phyloP scores from a whole-genome alignment of 2,329 filamentous ascomycete species.

The Herpotrichia juniperi region DNA sequence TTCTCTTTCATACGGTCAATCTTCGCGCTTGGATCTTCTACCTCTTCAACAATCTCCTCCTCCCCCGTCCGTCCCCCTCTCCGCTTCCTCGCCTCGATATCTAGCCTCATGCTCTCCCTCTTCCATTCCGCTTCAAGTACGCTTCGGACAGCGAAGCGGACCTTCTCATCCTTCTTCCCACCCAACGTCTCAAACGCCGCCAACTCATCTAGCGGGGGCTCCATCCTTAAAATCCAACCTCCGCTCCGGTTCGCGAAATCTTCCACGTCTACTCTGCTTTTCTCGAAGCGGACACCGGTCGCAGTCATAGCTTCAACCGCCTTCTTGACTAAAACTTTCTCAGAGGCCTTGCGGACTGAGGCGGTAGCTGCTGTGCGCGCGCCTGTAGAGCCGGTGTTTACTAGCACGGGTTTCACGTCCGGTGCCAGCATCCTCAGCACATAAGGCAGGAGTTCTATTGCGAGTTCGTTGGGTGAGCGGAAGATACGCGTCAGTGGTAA shows the following conservation, averaged over 20 bases:
- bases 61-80: constrained; percentile 38
- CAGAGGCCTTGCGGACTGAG: constrained; percentile 84
- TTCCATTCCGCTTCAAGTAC: constrained; percentile 90
- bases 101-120: constrained; percentile 71
- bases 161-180: constrained; percentile 68
- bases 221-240: constrained; percentile 90
- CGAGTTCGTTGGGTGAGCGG: constrained; percentile 76
- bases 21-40: constrained; percentile 26
- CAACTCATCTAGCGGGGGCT: constrained; percentile 85
- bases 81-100: constrained; percentile 69
- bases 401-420: constrained; percentile 87
- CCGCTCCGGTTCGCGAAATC: constrained; percentile 54
- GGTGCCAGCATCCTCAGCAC: constrained; percentile 83
- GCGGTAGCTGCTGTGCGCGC: constrained; percentile 64
- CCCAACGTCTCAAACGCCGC: constrained; percentile 73
- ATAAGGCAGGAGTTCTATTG: constrained; percentile 84
- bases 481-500: constrained; percentile 77
- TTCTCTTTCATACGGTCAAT: constrained; percentile 29
- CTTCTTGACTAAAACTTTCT: constrained; percentile 79
- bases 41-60: constrained; percentile 21
- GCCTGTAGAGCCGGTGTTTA: constrained; percentile 62
- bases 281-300: constrained; percentile 80
- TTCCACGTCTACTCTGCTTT: constrained; percentile 77
- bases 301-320: constrained; percentile 85
- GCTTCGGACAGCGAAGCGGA: constrained; percentile 90